These are phyloP conservation scores for Candida sanyaensis DNA, from an alignment of 1,139 yeast genomes.

Conservation along the genomic window DNA sequence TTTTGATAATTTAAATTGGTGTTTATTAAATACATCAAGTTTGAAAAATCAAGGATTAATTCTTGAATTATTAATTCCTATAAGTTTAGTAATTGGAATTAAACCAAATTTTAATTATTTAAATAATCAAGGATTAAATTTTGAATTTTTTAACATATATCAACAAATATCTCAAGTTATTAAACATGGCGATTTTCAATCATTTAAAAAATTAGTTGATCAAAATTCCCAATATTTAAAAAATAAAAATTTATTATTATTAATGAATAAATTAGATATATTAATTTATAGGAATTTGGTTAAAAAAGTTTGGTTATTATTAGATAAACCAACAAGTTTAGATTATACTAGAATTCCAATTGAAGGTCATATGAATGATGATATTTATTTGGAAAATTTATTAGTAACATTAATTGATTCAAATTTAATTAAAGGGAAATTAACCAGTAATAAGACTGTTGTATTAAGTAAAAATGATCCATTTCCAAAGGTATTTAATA, in stretches of 20 bases:
- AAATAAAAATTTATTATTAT: conserved; percentile 30
- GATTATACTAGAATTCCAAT: conserved; percentile 28
- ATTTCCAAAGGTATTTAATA: conserved; percentile 47
- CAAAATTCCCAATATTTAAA: conserved; percentile 38
- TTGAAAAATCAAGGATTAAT: conserved; percentile 25
- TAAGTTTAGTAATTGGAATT: conserved; percentile 55
- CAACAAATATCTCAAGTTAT: conserved; percentile 34
- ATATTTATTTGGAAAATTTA: conserved; percentile 45
- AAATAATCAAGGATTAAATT: conserved; percentile 4
- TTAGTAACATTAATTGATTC: conserved; percentile 53
- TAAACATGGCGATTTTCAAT: conserved; percentile 40
- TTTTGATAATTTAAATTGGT: conserved; percentile 63
- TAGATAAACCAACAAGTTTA: conserved; percentile 27
- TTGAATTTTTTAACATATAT: conserved; percentile 36
- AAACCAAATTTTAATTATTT: conserved; percentile 37
- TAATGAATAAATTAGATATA: conserved; percentile 35
- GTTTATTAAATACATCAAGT: conserved; percentile 38
- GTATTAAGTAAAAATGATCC: conserved; percentile 52
- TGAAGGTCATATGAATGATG: conserved; percentile 20
- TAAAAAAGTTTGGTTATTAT: conserved; percentile 33
- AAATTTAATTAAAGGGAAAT: conserved; percentile 53
- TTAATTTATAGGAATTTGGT: conserved; percentile 50
- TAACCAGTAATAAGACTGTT: conserved; percentile 46
- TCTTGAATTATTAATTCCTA: conserved; percentile 54
- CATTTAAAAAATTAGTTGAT: conserved; percentile 31